Conservation (phyloP, 306 rosid genomes). For the Prunus campanulata region DNA sequence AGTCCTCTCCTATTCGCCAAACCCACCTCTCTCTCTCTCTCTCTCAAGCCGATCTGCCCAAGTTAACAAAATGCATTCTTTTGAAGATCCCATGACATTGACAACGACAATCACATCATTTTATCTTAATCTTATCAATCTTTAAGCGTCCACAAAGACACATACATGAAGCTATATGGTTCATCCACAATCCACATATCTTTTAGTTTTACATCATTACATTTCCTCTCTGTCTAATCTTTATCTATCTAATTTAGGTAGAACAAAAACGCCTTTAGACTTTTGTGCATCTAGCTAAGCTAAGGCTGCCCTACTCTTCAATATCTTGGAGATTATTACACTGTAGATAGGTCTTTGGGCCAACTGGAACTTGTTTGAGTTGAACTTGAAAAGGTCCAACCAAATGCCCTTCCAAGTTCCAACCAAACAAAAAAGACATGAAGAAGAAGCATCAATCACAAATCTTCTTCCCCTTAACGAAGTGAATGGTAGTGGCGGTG, state of each 20-base stretch:
- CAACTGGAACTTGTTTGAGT: too few relatives aligned
- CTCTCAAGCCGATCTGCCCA: background rate
- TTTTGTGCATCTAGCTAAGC: too few relatives aligned
- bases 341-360: too few relatives aligned
- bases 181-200: background rate
- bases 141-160: background rate
- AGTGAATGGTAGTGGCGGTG: constrained; percentile 33
- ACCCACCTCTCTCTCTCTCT: constrained; percentile 8
- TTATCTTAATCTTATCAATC: background rate
- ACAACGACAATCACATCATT: constrained; percentile 18
- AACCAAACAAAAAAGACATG: constrained; percentile 29
- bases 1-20: background rate
- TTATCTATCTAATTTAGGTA: constrained; percentile 2
- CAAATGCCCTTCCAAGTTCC: constrained; percentile 10
- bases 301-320: too few relatives aligned
- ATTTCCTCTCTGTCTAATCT: background rate
- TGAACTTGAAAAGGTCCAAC: background rate
- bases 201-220: too few relatives aligned
- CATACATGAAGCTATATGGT: background rate
- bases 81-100: constrained; percentile 18
- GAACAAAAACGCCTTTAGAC: background rate
- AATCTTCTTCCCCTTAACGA: constrained; percentile 31
- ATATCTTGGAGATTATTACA: too few relatives aligned
- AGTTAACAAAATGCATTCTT: constrained; percentile 7
- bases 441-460: constrained; percentile 17